Percentiles rank a stretch among this genome's conserved stretches.
Conservation (phyloP, 1,284 basidiomycete species). For the Erythrobasidium hasegawianum region DNA sequence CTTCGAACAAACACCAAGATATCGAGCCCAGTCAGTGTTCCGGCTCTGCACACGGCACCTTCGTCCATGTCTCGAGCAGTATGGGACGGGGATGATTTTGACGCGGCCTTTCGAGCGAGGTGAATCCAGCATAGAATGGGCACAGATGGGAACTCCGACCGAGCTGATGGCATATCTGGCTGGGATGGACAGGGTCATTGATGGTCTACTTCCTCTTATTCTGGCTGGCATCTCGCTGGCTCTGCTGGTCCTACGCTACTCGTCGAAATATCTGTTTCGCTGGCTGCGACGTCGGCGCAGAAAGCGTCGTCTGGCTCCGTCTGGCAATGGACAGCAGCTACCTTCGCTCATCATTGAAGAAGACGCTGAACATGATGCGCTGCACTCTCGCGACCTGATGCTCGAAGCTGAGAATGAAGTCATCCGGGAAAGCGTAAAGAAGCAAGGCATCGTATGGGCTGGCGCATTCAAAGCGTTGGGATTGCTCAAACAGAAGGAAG, state of each 20-base stretch:
- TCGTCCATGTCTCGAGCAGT: neutral
- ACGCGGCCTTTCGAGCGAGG: constrained; percentile 48
- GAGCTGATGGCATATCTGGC: neutral
- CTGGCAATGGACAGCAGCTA: neutral
- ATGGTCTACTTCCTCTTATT: constrained; percentile 45
- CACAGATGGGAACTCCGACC: neutral
- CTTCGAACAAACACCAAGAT: too few species aligned
- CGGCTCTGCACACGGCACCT: too few species aligned
- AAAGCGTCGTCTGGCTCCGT: neutral
- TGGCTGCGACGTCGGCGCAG: constrained; percentile 10
- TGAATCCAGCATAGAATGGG: constrained; percentile 36
- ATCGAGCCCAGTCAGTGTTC: too few species aligned
- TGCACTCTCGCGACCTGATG: constrained; percentile 29
- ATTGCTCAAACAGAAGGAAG: constrained; percentile 28
- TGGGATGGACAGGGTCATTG: constrained; percentile 37
- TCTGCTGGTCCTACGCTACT: constrained; percentile 38
- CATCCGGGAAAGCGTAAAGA: constrained; percentile 33
- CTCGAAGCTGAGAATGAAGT: constrained; percentile 41
- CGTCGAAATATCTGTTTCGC: constrained; percentile 19
- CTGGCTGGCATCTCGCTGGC: constrained; percentile 43
- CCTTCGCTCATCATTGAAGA: constrained; percentile 27
- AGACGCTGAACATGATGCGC: constrained; percentile 26
- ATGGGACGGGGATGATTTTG: constrained; percentile 53
- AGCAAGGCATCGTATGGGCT: constrained; percentile 36
- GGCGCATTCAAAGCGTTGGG: constrained; percentile 21